These are phyloP conservation scores for Oldenlandia corymbosa DNA, from an alignment of 257 asterid species.

Conservation along the genomic window DNA sequence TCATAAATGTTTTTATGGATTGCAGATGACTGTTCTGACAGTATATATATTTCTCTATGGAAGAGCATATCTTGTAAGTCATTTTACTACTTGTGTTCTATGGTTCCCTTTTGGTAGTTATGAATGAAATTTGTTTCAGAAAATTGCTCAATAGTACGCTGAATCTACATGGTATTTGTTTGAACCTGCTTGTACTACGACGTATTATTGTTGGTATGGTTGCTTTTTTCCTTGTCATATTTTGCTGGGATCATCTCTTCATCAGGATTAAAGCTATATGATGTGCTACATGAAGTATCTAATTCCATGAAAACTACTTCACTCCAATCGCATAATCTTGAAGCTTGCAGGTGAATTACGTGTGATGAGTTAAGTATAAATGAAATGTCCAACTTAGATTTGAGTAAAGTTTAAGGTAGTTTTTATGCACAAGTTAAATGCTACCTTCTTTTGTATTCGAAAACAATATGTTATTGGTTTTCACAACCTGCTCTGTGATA, in stretches of 20 bases:
- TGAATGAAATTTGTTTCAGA: no score
- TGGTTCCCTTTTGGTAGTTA: background rate
- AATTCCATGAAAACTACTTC: no score
- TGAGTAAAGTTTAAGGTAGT: no score
- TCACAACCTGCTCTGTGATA: background rate
- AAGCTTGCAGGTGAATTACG: background rate
- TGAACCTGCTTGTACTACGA: background rate
- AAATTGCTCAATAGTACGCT: no score
- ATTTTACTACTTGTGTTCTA: background rate
- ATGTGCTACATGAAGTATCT: background rate
- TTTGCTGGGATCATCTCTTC: background rate
- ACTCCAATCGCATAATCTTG: background rate
- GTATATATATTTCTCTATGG: slow-evolving; percentile 87
- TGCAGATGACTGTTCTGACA: slow-evolving; percentile 99
- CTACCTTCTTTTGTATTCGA: background rate
- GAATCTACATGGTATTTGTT: no score
- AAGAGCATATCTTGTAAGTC: slow-evolving; percentile 86
- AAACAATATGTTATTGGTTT: background rate
- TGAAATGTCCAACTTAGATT: background rate
- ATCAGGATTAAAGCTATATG: background rate
- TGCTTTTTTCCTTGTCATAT: background rate
- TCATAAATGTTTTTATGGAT: slow-evolving; percentile 17
- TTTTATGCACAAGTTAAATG: background rate
- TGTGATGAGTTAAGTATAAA: background rate
- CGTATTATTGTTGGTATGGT: background rate